Conservation (phyloP, 106 monocot species). For the Xerophyta viscosa region DNA sequence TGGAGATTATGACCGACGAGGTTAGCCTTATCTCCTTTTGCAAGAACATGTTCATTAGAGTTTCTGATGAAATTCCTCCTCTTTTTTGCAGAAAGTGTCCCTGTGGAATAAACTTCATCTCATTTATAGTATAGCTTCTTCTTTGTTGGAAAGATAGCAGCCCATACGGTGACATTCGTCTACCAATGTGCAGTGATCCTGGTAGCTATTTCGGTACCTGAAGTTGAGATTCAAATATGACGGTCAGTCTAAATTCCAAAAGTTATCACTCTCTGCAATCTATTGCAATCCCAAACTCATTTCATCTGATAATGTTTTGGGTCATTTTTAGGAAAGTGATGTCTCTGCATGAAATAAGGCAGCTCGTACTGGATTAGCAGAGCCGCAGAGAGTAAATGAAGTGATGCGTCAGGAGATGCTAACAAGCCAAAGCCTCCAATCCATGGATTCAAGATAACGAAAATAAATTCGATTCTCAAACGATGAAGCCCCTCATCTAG, state of each 20-base stretch:
- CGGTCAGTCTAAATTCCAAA: constrained; percentile 29
- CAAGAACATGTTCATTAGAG: neutral
- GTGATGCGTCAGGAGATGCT: constrained; percentile 43
- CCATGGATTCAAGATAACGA: neutral
- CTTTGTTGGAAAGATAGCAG: constrained; percentile 40
- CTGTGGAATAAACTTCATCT: constrained; percentile 32
- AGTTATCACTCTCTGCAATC: constrained; percentile 31
- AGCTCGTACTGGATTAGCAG: constrained; percentile 37
- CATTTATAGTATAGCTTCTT: constrained; percentile 50
- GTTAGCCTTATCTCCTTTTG: constrained; percentile 2
- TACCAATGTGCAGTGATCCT: constrained; percentile 42
- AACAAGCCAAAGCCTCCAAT: constrained; percentile 11
- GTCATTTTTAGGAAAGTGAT: constrained; percentile 75
- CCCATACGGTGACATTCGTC: constrained; percentile 32
- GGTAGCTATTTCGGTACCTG: constrained; percentile 20
- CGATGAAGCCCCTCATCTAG: constrained; percentile 5
- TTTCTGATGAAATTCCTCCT: neutral
- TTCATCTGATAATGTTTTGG: constrained; percentile 61
- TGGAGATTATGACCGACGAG: constrained; percentile 38
- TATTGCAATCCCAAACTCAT: constrained; percentile 51
- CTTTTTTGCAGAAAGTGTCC: constrained; percentile 44
- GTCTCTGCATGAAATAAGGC: constrained; percentile 61
- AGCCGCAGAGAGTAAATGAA: constrained; percentile 52
- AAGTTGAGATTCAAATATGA: constrained; percentile 37
- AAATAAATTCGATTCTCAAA: neutral